phyloP scores from a whole-genome alignment of 768 basidiomycete species.

The Hericium alpestre region DNA sequence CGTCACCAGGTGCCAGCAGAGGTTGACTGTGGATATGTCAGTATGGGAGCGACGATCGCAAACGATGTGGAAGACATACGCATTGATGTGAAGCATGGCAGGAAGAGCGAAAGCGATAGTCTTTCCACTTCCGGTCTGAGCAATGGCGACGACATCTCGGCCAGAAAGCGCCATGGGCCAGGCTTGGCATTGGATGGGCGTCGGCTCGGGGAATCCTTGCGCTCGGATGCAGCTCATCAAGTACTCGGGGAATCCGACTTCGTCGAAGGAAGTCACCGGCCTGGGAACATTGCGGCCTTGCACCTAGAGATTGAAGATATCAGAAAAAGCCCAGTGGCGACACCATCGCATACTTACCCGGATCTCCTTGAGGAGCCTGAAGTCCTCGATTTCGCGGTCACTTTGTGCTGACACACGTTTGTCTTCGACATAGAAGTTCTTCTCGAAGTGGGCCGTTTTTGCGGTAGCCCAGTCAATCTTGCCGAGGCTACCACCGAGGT shows the following conservation, averaged over 20 bases:
- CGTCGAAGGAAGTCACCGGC: constrained; percentile 87
- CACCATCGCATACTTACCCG: constrained; percentile 37
- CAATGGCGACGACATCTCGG: constrained; percentile 90
- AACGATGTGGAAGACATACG: constrained; percentile 35
- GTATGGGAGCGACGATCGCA: constrained; percentile 5
- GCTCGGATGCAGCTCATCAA: constrained; percentile 87
- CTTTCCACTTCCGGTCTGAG: constrained; percentile 97
- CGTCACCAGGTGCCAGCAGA: constrained; percentile 85
- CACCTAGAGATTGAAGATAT: constrained; percentile 35
- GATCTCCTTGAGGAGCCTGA: constrained; percentile 76
- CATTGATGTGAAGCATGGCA: constrained; percentile 99
- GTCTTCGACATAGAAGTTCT: constrained; percentile 95
- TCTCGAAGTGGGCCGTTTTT: constrained; percentile 81
- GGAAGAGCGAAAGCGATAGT: constrained; percentile 97
- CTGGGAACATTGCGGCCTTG: constrained; percentile 83
- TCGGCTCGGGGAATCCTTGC: constrained; percentile 85
- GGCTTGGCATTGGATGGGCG: constrained; percentile 96
- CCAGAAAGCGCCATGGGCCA: constrained; percentile 99
- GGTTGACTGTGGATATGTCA: constrained; percentile 55
- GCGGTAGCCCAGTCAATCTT: constrained; percentile 75
- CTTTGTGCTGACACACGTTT: constrained; percentile 65
- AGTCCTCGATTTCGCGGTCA: constrained; percentile 85
- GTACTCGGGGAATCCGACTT: constrained; percentile 94
- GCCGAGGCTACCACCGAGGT: constrained; percentile 73
- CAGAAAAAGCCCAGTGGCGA: background rate